Evolutionary conservation across 768 basidiomycete genomes (phyloP).

Genomic region (Hebeloma cylindrosporum): DNA sequence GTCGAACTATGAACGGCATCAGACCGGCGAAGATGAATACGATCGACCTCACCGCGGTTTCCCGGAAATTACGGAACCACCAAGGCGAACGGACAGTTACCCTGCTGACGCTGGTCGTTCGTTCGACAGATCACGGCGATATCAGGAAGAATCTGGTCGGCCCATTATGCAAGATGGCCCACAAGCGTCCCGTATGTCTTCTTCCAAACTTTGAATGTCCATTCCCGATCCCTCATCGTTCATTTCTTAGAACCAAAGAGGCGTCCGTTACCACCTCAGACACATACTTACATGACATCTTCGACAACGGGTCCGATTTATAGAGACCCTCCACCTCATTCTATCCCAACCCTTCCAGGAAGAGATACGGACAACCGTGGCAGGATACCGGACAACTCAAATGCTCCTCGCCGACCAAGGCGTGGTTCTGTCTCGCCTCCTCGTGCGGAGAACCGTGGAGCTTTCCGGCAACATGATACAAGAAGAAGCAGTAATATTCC

Average conservation of each 20-base stretch:
- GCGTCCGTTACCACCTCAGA: conserved; percentile 46
- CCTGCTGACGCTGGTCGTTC: no score
- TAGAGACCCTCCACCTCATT: conserved; percentile 13
- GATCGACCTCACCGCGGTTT: conserved; percentile 3
- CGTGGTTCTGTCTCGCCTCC: background rate
- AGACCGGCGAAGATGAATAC: conserved; percentile 2
- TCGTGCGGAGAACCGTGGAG: background rate
- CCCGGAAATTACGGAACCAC: conserved; percentile 13
- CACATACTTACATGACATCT: conserved; percentile 29
- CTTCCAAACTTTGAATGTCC: conserved; percentile 7
- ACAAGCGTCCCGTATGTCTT: conserved; percentile 14
- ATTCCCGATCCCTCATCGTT: conserved; percentile 8
- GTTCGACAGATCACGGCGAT: background rate
- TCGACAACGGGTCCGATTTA: conserved; percentile 3
- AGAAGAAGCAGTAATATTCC: conserved; percentile 12
- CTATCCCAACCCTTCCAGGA: background rate
- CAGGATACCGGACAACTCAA: conserved; percentile 11
- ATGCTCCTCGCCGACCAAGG: conserved; percentile 3
- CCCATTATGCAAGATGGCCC: conserved; percentile 1
- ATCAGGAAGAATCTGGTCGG: conserved; percentile 7
- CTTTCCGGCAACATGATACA: background rate
- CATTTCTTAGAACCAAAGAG: conserved; percentile 37
- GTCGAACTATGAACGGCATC: background rate
- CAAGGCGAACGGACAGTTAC: conserved; percentile 14
- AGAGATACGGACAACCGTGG: conserved; percentile 7